These are phyloP conservation scores for Bruguiera gymnorhiza DNA, from an alignment of 345 rosid genomes.

Conservation along the genomic window DNA sequence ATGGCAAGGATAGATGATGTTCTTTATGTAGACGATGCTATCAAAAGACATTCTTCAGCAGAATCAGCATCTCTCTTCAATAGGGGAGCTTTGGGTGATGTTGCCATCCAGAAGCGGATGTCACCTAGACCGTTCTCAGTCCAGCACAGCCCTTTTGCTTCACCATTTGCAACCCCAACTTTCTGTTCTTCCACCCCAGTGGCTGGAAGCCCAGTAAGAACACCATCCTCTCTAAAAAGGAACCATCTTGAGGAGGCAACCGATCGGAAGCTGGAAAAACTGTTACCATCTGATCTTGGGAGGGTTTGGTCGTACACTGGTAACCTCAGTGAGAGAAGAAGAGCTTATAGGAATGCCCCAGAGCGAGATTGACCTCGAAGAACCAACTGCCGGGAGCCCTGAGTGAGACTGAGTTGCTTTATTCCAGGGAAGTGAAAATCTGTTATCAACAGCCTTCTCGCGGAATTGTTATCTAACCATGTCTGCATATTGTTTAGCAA, in stretches of 20 bases:
- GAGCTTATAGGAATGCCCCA: slow-evolving; percentile 66
- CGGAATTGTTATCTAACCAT: slow-evolving; percentile 6
- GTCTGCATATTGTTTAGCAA: slow-evolving; percentile 42
- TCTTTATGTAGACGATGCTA: slow-evolving; percentile 79
- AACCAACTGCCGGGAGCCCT: not conserved
- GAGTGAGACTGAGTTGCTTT: not conserved
- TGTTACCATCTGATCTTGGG: slow-evolving; percentile 43
- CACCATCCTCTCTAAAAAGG: slow-evolving; percentile 37
- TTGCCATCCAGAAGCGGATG: slow-evolving; percentile 68
- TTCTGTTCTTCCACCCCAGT: slow-evolving; percentile 51
- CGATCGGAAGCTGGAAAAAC: slow-evolving; percentile 35
- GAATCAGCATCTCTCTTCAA: slow-evolving; percentile 65
- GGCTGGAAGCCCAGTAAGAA: slow-evolving; percentile 59
- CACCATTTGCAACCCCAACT: slow-evolving; percentile 73
- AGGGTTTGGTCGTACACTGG: slow-evolving; percentile 78
- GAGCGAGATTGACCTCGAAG: slow-evolving; percentile 65
- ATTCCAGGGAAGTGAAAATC: not conserved
- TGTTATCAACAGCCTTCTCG: slow-evolving; percentile 2
- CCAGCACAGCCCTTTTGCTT: slow-evolving; percentile 57
- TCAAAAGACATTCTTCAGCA: slow-evolving; percentile 47
- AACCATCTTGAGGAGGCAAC: slow-evolving; percentile 37
- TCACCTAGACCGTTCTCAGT: slow-evolving; percentile 70
- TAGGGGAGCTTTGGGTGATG: slow-evolving; percentile 55
- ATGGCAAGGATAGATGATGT: slow-evolving; percentile 98
- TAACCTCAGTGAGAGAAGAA: slow-evolving; percentile 62